Evolutionary conservation across 495 filamentous ascomycete genomes (phyloP).

Genomic region (Emericellopsis terricola): DNA sequence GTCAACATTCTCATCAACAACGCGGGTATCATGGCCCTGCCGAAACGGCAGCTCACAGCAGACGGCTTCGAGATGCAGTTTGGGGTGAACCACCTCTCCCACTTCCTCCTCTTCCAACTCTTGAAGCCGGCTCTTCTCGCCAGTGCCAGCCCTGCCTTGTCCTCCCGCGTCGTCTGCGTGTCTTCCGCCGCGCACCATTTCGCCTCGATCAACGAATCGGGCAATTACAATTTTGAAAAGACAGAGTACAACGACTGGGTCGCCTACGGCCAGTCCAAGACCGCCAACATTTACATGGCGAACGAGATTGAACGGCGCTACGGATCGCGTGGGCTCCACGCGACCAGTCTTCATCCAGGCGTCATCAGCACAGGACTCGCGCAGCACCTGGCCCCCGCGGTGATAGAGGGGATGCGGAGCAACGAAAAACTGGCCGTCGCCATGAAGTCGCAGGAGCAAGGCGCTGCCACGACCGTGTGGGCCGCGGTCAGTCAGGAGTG

Average conservation of each 20-base stretch:
- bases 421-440: too few species aligned
- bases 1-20: conserved; percentile 56
- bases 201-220: conserved; percentile 21
- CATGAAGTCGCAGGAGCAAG: conserved; percentile 22
- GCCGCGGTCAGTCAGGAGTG: conserved; percentile 22
- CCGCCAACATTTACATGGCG: conserved; percentile 39
- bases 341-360: conserved; percentile 28
- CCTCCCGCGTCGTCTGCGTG: conserved; percentile 17
- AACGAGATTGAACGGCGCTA: conserved; percentile 28
- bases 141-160: conserved; percentile 5
- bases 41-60: conserved; percentile 18
- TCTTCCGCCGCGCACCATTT: conserved; percentile 21
- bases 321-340: conserved; percentile 9
- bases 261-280: conserved; percentile 39
- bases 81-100: conserved; percentile 37
- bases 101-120: conserved; percentile 38
- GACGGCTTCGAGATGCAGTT: conserved; percentile 40
- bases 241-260: conserved; percentile 21
- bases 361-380: conserved; percentile 15
- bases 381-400: conserved; percentile 11
- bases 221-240: conserved; percentile 30
- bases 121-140: conserved; percentile 28
- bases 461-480: conserved; percentile 18
- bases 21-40: conserved; percentile 43
- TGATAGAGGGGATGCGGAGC: conserved; percentile 14